Percentiles rank a stretch among this genome's conserved stretches.
phyloP scores from a whole-genome alignment of 257 asterid genomes.

The Asclepias syriaca region DNA sequence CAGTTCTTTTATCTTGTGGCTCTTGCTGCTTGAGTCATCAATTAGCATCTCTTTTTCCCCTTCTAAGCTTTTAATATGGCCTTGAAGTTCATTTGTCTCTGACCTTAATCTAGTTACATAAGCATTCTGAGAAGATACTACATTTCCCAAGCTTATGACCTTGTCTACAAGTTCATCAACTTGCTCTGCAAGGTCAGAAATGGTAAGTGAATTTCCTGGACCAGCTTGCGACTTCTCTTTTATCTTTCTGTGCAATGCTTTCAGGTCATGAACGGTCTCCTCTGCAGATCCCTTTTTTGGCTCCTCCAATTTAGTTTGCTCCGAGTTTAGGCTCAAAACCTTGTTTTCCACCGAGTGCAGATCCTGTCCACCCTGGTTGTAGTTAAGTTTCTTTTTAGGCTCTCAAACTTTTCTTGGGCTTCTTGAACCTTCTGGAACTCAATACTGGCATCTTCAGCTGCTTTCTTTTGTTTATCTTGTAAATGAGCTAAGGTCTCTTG shows the following conservation, averaged over 20 bases:
- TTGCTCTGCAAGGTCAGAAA: slow-evolving; percentile 36
- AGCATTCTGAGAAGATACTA: slow-evolving; percentile 34
- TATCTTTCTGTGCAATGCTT: slow-evolving; percentile 16
- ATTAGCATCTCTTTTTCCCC: slow-evolving; percentile 28
- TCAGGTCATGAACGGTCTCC: slow-evolving; percentile 12
- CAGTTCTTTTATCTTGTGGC: slow-evolving; percentile 29
- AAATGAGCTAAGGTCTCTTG: slow-evolving; percentile 29
- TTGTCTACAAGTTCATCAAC: slow-evolving; percentile 42
- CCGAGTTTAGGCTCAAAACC: not conserved
- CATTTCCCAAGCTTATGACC: slow-evolving; percentile 31
- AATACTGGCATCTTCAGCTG: slow-evolving; percentile 22
- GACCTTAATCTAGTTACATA: slow-evolving; percentile 31
- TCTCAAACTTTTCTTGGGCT: slow-evolving; percentile 24
- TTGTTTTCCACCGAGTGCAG: slow-evolving; percentile 13
- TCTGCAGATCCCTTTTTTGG: slow-evolving; percentile 16
- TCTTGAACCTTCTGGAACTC: slow-evolving; percentile 31
- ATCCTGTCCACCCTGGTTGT: slow-evolving; percentile 9
- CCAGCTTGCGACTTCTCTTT: slow-evolving; percentile 24
- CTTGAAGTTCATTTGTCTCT: slow-evolving; percentile 32
- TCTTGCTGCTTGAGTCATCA: slow-evolving; percentile 26
- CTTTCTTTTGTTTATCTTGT: slow-evolving; percentile 26
- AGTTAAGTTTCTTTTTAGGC: slow-evolving; percentile 23
- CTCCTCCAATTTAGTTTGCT: slow-evolving; percentile 15
- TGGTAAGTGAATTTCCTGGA: slow-evolving; percentile 22
- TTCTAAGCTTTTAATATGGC: slow-evolving; percentile 21